Evolutionary conservation across 2,329 filamentous ascomycete genomes (phyloP).

Genomic region (Rhynchosporium secalis): DNA sequence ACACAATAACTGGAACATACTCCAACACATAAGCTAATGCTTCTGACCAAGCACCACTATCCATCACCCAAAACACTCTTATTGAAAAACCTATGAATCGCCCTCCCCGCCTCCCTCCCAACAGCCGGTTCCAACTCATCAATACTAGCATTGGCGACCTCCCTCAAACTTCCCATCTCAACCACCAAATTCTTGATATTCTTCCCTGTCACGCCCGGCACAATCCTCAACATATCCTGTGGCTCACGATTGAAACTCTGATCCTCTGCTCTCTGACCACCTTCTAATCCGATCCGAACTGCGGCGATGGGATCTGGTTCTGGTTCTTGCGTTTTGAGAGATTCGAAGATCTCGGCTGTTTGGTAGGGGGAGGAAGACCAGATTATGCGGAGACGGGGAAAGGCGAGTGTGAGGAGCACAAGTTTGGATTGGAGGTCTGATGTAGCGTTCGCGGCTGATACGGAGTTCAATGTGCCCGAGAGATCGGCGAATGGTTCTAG

Average conservation of each 20-base stretch:
- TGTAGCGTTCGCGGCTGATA: slow-evolving; percentile 59
- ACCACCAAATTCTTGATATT: slow-evolving; percentile 72
- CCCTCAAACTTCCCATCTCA: slow-evolving; percentile 72
- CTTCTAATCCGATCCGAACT: slow-evolving; percentile 77
- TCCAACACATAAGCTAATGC: too few relatives aligned
- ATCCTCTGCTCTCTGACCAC: slow-evolving; percentile 59
- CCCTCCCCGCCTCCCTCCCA: slow-evolving; percentile 73
- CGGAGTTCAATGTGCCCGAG: slow-evolving; percentile 60
- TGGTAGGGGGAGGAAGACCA: slow-evolving; percentile 95
- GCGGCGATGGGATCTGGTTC: slow-evolving; percentile 91
- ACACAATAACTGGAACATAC: too few relatives aligned
- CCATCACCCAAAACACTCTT: slow-evolving; percentile 36
- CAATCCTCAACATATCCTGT: slow-evolving; percentile 83
- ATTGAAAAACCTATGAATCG: slow-evolving; percentile 81
- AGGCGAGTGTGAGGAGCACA: slow-evolving; percentile 87
- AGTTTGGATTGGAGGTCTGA: slow-evolving; percentile 89
- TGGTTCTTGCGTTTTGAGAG: slow-evolving; percentile 83
- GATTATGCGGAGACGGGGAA: slow-evolving; percentile 85
- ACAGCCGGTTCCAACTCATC: slow-evolving; percentile 72
- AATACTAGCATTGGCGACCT: slow-evolving; percentile 83
- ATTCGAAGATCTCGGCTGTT: slow-evolving; percentile 94
- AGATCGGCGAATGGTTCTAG: slow-evolving; percentile 77
- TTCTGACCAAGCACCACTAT: not conserved
- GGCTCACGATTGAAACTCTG: slow-evolving; percentile 80
- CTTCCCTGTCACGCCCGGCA: slow-evolving; percentile 82